Evolutionary conservation across 1,139 yeast genomes (phyloP), one percentile per base, ranked within the genome.

Genomic region (Sugiyamaella paludigena): DNA sequence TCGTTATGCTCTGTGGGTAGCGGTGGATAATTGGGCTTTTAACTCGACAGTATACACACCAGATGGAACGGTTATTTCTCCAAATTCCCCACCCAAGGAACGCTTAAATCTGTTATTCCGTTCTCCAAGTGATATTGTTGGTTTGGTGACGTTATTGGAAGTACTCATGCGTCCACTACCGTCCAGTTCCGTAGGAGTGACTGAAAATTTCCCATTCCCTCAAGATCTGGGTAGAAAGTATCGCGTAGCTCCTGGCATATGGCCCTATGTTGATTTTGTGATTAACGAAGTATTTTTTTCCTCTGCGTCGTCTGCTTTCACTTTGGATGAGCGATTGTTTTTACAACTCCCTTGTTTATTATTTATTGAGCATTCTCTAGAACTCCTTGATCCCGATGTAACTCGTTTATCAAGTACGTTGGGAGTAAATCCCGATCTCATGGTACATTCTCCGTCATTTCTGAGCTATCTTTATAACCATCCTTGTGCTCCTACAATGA

Each of bases 221-320:
- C 64, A 73, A 7, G 80, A 78, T 49, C 66, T 88, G 28, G 96
- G 96, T 0, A 66, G 65, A 12, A 73, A 75, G 1, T 79, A 82
- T 56, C 75, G 95, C 59, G 78, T 75, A 43, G 33, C 41, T 29
- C 71, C 71, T 7, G 96, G 96, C 2, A 68, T 88, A 9, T 81
- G 91, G 81, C 91, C 95, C 2, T 91, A 89, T 59, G 69, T 87
- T 47, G 94, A 87, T 51, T 88, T 79, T 58, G 64, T 88, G 26
- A 65, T 86, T 36, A 68, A 75, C n/a, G 86, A 84, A 38, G 79
- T 88, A 0, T 79, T 91, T 57, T 78, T 76, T 13, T 75, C 72
- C 2, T 67, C 78, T 0, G 57, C 57, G 0, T 47, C 48, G n/a
- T 55, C 70, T 4, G 64, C 61, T 24, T 61, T 73, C 11, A 43